A percentile compares a stretch with the other conserved stretches of the same genome.
Conservation (phyloP, 805 yeast genomes). For the Yamadazyma scolyti region DNA sequence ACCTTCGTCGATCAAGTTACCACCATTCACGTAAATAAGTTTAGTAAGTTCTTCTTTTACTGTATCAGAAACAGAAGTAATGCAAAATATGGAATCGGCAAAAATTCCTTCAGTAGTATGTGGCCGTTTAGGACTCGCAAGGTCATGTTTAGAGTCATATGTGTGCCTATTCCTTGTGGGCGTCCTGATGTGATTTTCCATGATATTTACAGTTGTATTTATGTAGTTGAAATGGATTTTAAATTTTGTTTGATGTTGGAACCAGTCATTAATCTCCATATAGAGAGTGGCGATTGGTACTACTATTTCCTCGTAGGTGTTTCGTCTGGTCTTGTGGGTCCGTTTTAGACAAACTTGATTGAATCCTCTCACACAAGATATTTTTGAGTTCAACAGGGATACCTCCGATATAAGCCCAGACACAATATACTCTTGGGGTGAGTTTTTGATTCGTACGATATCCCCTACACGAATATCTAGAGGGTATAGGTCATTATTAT, state of each 20-base stretch:
- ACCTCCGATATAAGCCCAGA: constrained; percentile 36
- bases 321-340: constrained; percentile 6
- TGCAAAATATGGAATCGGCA: constrained; percentile 26
- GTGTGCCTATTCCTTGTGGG: constrained; percentile 12
- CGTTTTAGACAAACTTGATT: constrained; percentile 40
- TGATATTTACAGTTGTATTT: no score
- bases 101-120: constrained; percentile 8
- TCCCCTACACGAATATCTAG: constrained; percentile 61
- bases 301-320: constrained; percentile 13
- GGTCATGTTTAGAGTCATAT: constrained; percentile 3
- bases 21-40: constrained; percentile 11
- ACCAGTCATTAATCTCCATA: constrained; percentile 40
- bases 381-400: constrained; percentile 15
- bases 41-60: constrained; percentile 5
- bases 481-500: constrained; percentile 35
- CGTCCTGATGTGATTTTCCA: constrained; percentile 9
- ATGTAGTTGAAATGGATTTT: no score
- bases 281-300: constrained; percentile 28
- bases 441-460: constrained; percentile 30
- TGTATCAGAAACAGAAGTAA: constrained; percentile 31
- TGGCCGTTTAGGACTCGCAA: not conserved
- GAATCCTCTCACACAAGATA: constrained; percentile 61
- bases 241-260: constrained; percentile 35
- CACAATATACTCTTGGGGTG: constrained; percentile 33
- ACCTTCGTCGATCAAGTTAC: constrained; percentile 33